A percentile compares a stretch with the other conserved stretches of the same genome.
These are phyloP conservation scores for Trichoderma sp. DNA, from an alignment of 2,329 filamentous ascomycete genomes.

Conservation along the genomic window DNA sequence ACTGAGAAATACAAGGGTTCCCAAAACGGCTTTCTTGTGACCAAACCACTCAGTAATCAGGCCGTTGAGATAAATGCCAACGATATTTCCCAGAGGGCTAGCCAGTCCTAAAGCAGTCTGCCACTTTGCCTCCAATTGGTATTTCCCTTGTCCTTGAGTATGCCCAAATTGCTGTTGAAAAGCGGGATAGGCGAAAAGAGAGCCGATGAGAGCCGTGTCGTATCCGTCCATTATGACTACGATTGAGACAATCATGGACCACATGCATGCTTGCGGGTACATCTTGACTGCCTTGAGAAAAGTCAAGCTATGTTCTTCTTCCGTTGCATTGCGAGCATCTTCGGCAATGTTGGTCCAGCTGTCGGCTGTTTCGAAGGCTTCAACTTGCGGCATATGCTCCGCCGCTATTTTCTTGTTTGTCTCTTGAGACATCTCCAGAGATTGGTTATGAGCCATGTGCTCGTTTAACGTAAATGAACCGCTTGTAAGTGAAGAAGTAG, in stretches of 20 bases:
- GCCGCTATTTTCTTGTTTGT: background rate
- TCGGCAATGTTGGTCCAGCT: background rate
- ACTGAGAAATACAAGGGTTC: slow-evolving; percentile 36
- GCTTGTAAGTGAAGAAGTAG: background rate
- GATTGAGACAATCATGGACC: background rate
- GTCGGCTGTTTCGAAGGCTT: background rate
- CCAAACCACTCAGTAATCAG: background rate
- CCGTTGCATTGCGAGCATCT: background rate
- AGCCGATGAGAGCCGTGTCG: background rate
- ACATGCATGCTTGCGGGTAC: background rate
- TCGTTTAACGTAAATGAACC: background rate
- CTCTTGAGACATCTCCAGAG: background rate
- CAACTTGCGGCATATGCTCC: background rate
- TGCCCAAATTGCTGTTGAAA: background rate
- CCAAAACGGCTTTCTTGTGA: background rate
- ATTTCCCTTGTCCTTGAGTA: background rate
- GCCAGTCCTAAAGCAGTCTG: background rate
- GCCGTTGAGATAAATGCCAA: background rate
- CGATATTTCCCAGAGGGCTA: background rate
- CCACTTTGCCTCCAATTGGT: background rate
- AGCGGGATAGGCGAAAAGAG: background rate
- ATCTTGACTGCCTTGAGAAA: background rate
- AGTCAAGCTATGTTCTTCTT: background rate
- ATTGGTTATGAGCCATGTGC: background rate
- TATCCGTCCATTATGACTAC: background rate